A percentile compares a stretch with the other conserved stretches of the same genome.
Evolutionary conservation across 306 rosid genomes (phyloP).

Genomic region (Castanea crenata): DNA sequence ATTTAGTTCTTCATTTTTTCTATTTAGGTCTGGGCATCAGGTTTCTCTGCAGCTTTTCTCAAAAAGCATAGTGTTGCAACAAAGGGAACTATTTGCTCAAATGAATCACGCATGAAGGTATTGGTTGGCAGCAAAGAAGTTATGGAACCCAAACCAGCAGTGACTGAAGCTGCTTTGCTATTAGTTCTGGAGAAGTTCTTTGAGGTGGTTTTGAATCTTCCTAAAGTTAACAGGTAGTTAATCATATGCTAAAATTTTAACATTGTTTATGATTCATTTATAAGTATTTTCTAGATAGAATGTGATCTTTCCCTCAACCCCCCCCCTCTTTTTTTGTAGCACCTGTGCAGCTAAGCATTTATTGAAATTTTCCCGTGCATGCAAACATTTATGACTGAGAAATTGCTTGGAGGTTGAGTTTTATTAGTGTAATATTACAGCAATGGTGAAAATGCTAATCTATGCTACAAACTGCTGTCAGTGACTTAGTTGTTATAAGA

Average conservation of each 20-base stretch:
- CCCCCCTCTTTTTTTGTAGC: not conserved
- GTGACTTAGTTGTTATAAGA: not conserved
- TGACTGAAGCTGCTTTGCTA: conserved; percentile 75
- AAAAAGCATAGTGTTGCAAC: conserved; percentile 87
- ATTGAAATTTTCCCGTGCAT: not conserved
- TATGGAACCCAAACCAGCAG: conserved; percentile 64
- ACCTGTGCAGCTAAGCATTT: not conserved
- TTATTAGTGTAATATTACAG: too few species aligned
- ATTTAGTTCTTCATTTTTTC: conserved; percentile 18
- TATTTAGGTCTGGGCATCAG: conserved; percentile 94
- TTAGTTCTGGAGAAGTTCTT: conserved; percentile 69
- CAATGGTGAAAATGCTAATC: too few species aligned
- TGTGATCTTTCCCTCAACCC: too few species aligned
- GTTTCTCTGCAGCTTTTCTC: conserved; percentile 94
- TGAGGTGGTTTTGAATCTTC: conserved; percentile 74
- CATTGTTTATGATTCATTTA: too few species aligned
- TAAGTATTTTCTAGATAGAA: too few species aligned
- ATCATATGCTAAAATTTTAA: not conserved
- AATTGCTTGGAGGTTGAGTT: too few species aligned
- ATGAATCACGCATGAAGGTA: conserved; percentile 43
- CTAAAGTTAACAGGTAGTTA: conserved; percentile 78
- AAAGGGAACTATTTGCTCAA: conserved; percentile 45
- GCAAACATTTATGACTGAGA: too few species aligned
- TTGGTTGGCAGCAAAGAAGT: conserved; percentile 35
- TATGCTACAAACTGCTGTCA: too few species aligned